phyloP scores from a whole-genome alignment of 2,329 filamentous ascomycete species.

The Shiraia bambusicola region DNA sequence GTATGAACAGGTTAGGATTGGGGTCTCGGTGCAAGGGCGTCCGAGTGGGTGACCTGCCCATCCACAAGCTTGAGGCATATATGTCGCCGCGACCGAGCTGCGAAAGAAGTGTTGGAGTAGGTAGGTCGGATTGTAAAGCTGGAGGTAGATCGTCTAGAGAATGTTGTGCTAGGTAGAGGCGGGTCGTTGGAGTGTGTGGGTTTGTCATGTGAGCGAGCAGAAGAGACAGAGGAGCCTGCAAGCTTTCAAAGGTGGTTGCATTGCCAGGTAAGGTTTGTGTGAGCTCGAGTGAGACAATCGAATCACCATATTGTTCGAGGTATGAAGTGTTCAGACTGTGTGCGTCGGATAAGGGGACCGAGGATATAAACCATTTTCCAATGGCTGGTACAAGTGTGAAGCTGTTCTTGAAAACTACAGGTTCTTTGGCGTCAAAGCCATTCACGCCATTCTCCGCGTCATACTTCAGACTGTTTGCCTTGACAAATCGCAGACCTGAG shows the following conservation, averaged over 20 bases:
- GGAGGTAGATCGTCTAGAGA: constrained; percentile 68
- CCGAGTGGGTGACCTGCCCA: constrained; percentile 82
- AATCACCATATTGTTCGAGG: constrained; percentile 47
- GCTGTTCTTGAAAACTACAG: constrained; percentile 23
- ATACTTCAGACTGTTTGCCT: constrained; percentile 8
- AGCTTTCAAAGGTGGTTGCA: constrained; percentile 55
- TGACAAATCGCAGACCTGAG: constrained; percentile 6
- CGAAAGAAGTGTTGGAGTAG: constrained; percentile 64
- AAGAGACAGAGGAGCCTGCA: constrained; percentile 64
- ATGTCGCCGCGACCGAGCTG: constrained; percentile 73
- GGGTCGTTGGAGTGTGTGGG: constrained; percentile 31
- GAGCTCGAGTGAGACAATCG: constrained; percentile 62
- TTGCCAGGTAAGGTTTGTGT: constrained; percentile 36
- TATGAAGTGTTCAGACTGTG: constrained; percentile 26
- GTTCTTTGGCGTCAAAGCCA: constrained; percentile 20
- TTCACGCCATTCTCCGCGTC: constrained; percentile 9
- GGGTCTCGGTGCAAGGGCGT: constrained; percentile 91
- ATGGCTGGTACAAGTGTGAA: constrained; percentile 32
- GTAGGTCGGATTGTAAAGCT: constrained; percentile 64
- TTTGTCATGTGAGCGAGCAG: constrained; percentile 59
- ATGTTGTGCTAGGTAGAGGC: constrained; percentile 86
- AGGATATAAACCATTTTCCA: constrained; percentile 33
- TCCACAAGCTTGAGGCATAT: constrained; percentile 86
- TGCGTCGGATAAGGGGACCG: background rate
- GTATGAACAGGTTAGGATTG: constrained; percentile 89